A percentile compares a stretch with the other conserved stretches of the same genome.
phyloP scores from a whole-genome alignment of 2,329 filamentous ascomycete species.

The Metarhizium rileyi region DNA sequence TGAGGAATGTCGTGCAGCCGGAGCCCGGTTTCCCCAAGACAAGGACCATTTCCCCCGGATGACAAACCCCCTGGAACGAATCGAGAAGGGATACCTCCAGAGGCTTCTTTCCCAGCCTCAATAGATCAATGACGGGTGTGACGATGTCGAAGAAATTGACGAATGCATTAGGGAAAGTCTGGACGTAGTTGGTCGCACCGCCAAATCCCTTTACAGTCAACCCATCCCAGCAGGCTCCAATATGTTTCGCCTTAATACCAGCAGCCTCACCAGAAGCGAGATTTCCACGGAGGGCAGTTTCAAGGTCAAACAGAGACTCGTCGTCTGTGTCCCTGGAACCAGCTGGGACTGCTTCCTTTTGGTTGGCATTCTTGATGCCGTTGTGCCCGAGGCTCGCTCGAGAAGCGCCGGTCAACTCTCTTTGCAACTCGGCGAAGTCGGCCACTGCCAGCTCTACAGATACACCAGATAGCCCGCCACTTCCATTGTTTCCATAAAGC shows the following conservation, averaged over 20 bases:
- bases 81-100: conserved; percentile 65
- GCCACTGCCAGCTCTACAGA: conserved; percentile 58
- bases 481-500: not conserved
- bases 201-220: conserved; percentile 69
- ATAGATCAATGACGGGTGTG: conserved; percentile 50
- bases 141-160: conserved; percentile 67
- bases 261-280: conserved; percentile 62
- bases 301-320: conserved; percentile 58
- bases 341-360: conserved; percentile 44
- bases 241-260: conserved; percentile 72
- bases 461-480: conserved; percentile 33
- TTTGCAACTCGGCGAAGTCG: conserved; percentile 60
- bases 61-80: conserved; percentile 59
- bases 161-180: conserved; percentile 70
- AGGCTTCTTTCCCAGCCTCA: conserved; percentile 59
- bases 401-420: conserved; percentile 49
- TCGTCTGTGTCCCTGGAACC: conserved; percentile 29
- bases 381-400: conserved; percentile 32
- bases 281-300: conserved; percentile 61
- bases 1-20: conserved; percentile 61
- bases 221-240: conserved; percentile 70
- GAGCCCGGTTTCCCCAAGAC: conserved; percentile 71
- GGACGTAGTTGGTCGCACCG: conserved; percentile 60
- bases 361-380: conserved; percentile 29
- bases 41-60: conserved; percentile 81